Evolutionary conservation across 176 grass and related monocot species (phyloP).

Genomic region (Cenchrus fungigraminus): DNA sequence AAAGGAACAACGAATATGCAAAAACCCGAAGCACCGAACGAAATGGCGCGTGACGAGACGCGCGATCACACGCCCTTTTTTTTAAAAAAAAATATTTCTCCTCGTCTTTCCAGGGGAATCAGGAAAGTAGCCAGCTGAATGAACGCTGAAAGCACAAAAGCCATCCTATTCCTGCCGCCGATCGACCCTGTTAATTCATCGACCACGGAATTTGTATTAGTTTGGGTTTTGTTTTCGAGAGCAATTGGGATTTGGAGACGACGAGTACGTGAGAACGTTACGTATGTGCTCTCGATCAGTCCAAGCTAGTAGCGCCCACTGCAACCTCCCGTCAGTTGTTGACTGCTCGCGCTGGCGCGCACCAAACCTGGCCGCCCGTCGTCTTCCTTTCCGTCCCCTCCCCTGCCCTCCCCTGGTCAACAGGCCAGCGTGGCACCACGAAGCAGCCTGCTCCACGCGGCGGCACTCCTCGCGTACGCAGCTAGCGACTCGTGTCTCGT

Average conservation of each 20-base stretch:
- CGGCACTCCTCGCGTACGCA: not conserved
- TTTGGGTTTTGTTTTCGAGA: too few species aligned
- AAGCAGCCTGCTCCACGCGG: not conserved
- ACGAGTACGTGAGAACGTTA: not conserved
- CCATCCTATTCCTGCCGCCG: not conserved
- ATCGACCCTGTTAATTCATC: not conserved
- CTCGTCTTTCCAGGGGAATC: constrained; percentile 13
- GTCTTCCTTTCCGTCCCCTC: not conserved
- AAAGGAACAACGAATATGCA: constrained; percentile 25
- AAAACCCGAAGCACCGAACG: not conserved
- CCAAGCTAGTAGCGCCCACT: not conserved
- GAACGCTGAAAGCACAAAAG: not conserved
- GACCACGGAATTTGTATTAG: not conserved
- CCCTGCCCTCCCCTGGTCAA: not conserved
- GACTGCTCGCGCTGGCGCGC: not conserved
- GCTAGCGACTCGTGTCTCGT: not conserved
- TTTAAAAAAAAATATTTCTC: too few species aligned
- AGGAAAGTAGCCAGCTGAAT: not conserved
- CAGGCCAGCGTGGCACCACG: not conserved
- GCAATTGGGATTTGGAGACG: not conserved
- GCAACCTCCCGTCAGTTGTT: not conserved
- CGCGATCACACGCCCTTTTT: not conserved
- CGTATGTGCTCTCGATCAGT: not conserved
- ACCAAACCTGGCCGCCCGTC: not conserved
- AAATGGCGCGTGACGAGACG: not conserved